Conservation (phyloP, 1,284 basidiomycete genomes). For the Pterulicium gracile region DNA sequence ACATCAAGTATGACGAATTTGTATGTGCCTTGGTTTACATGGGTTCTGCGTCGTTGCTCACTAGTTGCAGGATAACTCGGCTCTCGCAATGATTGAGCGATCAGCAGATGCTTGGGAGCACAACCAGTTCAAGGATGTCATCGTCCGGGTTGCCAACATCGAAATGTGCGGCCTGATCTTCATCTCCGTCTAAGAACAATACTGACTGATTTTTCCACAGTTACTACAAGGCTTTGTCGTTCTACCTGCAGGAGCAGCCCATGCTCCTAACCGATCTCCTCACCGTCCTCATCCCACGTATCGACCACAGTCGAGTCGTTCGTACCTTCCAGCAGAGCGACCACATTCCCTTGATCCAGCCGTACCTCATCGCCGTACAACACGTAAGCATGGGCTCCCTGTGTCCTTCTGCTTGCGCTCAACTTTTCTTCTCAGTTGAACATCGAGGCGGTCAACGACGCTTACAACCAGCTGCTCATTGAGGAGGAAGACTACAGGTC, state of each 20-base stretch:
- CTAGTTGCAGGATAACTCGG: conserved; percentile 73
- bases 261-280: conserved; percentile 89
- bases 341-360: conserved; percentile 90
- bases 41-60: conserved; percentile 3
- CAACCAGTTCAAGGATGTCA: conserved; percentile 96
- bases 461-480: conserved; percentile 93
- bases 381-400: conserved; percentile 43
- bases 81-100: conserved; percentile 95
- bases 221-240: conserved; percentile 82
- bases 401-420: conserved; percentile 5
- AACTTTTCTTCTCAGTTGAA: conserved; percentile 52
- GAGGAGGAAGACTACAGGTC: conserved; percentile 99
- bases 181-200: conserved; percentile 7
- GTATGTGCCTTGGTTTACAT: conserved; percentile 30
- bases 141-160: conserved; percentile 93
- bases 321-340: conserved; percentile 94
- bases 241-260: conserved; percentile 92
- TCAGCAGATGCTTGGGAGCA: conserved; percentile 98
- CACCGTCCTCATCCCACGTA: conserved; percentile 84
- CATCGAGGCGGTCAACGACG: conserved; percentile 94
- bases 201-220: conserved; percentile 26
- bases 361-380: conserved; percentile 96
- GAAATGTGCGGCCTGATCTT: conserved; percentile 64
- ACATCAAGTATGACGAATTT: conserved; percentile 96
- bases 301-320: conserved; percentile 93